These are phyloP conservation scores for Sequoiadendron giganteum DNA, from an alignment of 75 land plant genomes.

Conservation along the genomic window DNA sequence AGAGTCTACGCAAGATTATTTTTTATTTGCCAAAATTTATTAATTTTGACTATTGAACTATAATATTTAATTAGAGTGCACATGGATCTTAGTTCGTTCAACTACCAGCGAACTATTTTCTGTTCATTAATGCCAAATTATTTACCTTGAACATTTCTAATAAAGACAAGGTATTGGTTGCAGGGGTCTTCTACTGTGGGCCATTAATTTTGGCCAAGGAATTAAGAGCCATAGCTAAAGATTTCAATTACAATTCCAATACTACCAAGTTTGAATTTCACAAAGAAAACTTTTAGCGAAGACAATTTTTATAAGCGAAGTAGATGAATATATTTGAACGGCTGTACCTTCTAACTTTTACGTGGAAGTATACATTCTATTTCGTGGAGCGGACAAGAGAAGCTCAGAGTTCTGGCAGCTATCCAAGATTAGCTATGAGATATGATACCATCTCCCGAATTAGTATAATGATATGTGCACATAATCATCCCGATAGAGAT, in stretches of 20 bases:
- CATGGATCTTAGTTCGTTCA: too few relatives aligned
- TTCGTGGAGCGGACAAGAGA: background rate
- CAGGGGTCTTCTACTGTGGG: constrained; percentile 74
- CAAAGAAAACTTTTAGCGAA: constrained; percentile 57
- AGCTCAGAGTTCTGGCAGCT: background rate
- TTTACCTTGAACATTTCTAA: background rate
- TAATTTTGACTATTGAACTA: too few relatives aligned
- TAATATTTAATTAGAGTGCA: too few relatives aligned
- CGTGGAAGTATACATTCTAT: background rate
- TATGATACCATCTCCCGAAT: background rate
- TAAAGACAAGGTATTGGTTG: background rate
- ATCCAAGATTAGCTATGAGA: background rate
- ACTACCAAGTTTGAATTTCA: constrained; percentile 57
- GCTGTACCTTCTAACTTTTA: background rate
- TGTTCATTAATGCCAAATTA: too few relatives aligned
- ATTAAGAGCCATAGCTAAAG: constrained; percentile 30
- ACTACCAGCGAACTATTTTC: too few relatives aligned
- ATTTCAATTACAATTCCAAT: constrained; percentile 26
- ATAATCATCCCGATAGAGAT: background rate
- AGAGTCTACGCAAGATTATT: constrained; percentile 41
- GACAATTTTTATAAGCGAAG: background rate
- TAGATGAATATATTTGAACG: background rate
- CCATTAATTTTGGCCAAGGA: constrained; percentile 33
- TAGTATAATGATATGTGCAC: background rate
- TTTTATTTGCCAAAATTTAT: too few relatives aligned